A percentile compares a stretch with the other conserved stretches of the same genome.
Conservation (phyloP, 257 asterid species). For the Solanum tarijense region DNA sequence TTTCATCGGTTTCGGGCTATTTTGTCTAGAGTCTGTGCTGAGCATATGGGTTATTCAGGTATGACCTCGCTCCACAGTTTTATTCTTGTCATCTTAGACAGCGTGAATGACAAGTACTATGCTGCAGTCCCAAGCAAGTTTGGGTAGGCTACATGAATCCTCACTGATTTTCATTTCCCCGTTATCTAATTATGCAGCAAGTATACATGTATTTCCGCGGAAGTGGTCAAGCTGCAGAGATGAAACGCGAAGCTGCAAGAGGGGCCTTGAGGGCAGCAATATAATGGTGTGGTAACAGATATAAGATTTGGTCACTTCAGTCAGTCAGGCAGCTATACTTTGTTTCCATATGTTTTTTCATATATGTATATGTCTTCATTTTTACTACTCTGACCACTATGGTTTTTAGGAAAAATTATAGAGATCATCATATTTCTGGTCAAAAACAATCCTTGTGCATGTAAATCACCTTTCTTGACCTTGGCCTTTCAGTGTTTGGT, state of each 20-base stretch:
- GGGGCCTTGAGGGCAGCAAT: conserved; percentile 39
- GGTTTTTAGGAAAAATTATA: not conserved
- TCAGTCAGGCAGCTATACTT: not conserved
- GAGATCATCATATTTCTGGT: not conserved
- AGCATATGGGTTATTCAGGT: conserved; percentile 99
- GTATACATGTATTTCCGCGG: conserved; percentile 56
- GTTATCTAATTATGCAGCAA: conserved; percentile 26
- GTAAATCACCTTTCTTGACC: not conserved
- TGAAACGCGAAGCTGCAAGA: conserved; percentile 45
- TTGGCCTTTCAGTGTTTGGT: not conserved
- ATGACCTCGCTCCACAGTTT: not conserved
- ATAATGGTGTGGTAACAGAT: not conserved
- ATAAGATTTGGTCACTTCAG: not conserved
- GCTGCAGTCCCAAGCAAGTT: not conserved
- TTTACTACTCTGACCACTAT: not conserved
- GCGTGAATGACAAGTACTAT: not conserved
- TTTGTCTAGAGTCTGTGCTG: conserved; percentile 74
- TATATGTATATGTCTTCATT: conserved; percentile 1
- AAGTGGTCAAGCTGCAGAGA: conserved; percentile 41
- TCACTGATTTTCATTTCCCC: not conserved
- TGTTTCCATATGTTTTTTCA: not conserved
- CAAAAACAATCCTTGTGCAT: not conserved
- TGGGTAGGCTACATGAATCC: not conserved
- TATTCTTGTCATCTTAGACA: not conserved
- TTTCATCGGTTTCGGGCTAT: conserved; percentile 87